These are phyloP conservation scores for Ascochyta fabae DNA, from an alignment of 2,329 filamentous ascomycete species.

Conservation along the genomic window DNA sequence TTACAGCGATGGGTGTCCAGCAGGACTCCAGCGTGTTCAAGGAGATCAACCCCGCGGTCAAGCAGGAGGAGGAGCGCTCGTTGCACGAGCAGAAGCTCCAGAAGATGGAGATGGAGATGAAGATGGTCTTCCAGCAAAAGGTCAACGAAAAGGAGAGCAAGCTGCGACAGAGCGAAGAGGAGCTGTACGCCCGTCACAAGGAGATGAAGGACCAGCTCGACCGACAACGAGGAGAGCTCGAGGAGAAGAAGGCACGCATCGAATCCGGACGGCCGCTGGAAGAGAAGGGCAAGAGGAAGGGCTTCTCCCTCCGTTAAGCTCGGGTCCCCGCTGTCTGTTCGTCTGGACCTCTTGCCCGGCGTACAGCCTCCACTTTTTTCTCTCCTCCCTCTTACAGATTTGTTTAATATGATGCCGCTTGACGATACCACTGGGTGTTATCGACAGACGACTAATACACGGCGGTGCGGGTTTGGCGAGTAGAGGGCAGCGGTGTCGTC, in stretches of 20 bases:
- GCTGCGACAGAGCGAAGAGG: constrained; percentile 98
- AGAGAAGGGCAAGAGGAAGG: constrained; percentile 98
- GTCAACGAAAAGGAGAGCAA: constrained; percentile 99
- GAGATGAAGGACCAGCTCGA: constrained; percentile 99
- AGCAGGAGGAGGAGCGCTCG: constrained; percentile 98
- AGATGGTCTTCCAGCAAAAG: constrained; percentile 99
- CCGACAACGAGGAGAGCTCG: constrained; percentile 89
- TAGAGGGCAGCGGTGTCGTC: constrained; percentile 41
- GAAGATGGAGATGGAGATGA: constrained; percentile 99
- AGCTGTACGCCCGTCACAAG: constrained; percentile 95
- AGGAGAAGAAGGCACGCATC: constrained; percentile 96
- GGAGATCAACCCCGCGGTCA: constrained; percentile 99
- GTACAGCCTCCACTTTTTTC: constrained; percentile 44
- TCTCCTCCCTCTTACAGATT: constrained; percentile 49
- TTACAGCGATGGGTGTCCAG: constrained; percentile 96
- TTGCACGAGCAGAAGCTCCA: constrained; percentile 99
- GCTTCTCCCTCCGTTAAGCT: constrained; percentile 91
- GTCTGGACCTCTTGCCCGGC: constrained; percentile 36
- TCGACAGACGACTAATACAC: constrained; percentile 48
- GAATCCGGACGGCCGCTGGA: constrained; percentile 95
- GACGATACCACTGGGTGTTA: constrained; percentile 51
- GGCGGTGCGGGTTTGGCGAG: constrained; percentile 39
- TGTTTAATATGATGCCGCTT: constrained; percentile 50
- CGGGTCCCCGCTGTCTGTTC: constrained; percentile 7
- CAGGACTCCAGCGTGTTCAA: constrained; percentile 99